phyloP scores from a whole-genome alignment of 2,329 filamentous ascomycete species.

The Fusarium nodosum region DNA sequence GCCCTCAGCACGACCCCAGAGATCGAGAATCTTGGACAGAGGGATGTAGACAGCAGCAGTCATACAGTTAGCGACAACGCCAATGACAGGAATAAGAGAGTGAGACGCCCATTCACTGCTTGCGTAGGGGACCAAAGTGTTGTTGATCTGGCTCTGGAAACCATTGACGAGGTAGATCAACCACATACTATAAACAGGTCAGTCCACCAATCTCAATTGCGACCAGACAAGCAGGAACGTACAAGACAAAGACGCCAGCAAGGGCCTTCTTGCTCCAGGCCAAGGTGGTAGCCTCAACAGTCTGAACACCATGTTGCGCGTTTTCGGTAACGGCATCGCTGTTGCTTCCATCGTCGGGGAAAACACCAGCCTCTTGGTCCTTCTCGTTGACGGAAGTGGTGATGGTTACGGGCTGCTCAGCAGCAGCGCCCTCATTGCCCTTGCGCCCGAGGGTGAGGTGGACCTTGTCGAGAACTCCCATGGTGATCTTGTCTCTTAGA shows the following conservation, averaged over 20 bases:
- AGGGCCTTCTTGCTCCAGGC: slow-evolving; percentile 59
- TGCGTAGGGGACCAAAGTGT: slow-evolving; percentile 60
- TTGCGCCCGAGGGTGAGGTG: slow-evolving; percentile 32
- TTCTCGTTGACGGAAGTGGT: slow-evolving; percentile 33
- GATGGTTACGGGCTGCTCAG: slow-evolving; percentile 31
- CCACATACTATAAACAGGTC: slow-evolving; percentile 56
- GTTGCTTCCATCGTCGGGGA: slow-evolving; percentile 23
- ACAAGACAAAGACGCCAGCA: slow-evolving; percentile 53
- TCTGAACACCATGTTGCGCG: slow-evolving; percentile 56
- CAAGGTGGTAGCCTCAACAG: slow-evolving; percentile 58
- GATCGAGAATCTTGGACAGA: slow-evolving; percentile 72
- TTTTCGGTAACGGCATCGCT: slow-evolving; percentile 40
- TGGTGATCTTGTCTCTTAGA: slow-evolving; percentile 27
- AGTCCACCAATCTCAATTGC: slow-evolving; percentile 1
- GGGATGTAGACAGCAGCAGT: slow-evolving; percentile 72
- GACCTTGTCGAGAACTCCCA: slow-evolving; percentile 42
- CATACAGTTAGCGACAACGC: slow-evolving; percentile 67
- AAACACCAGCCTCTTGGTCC: slow-evolving; percentile 31
- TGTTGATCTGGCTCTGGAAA: slow-evolving; percentile 60
- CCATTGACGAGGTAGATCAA: slow-evolving; percentile 66
- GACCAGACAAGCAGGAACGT: slow-evolving; percentile 17
- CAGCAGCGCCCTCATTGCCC: slow-evolving; percentile 19
- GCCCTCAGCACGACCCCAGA: slow-evolving; percentile 73
- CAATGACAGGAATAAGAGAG: slow-evolving; percentile 66
- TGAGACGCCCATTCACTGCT: slow-evolving; percentile 67